Evolutionary conservation across 2,329 filamentous ascomycete genomes (phyloP), one percentile per base, ranked within the genome.

Genomic region (Escovopsis sp.): DNA sequence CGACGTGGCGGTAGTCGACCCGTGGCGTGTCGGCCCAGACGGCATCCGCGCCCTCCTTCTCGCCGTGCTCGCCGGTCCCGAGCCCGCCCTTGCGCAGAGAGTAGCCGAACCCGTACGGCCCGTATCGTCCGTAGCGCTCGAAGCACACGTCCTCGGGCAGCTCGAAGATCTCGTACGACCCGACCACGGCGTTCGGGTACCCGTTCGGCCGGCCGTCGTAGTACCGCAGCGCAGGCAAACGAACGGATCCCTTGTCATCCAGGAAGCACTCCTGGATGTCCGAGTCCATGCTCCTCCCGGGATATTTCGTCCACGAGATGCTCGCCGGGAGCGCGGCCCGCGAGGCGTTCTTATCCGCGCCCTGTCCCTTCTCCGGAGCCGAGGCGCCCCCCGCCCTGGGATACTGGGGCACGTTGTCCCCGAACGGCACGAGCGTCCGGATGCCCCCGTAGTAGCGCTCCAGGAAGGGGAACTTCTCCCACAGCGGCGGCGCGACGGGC

Each of bases 361-460:
- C 15, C 42, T 13, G 6, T 39, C 39, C 20, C 43, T 49, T 45
- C 15, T 47, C 40, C 35, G 39, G 24, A 30, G 15, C 35, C 61
- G 72, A 59, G 49, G 80, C 79, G 39, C 80, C 27, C 5, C 11
- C 76, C 39, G 71, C 62, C 7, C 71, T 69, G 1, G 91, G 89
- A 55, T 94, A 96, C 55, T 96, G 84, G 0, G 88, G 81, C 9
- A 71, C 66, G 49, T 88, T 89, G 38, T 84, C 67, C 12, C 69
- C 59, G 24, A 77, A 64, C 0, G 76, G 62, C 0, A 84, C 74
- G 46, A 98, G 56, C 0, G 74, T 81, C 48, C 80, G 72, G 45
- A 98, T 71, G 1, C 91, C 91, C 12, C 87, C 89, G 57, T 95
- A 91, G 57, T 95, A 98, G 47, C 88, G 74, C 45, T 80, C 81